A percentile compares a stretch with the other conserved stretches of the same genome.
Evolutionary conservation across 495 filamentous ascomycete genomes (phyloP).

Genomic region (Daldinia loculata): DNA sequence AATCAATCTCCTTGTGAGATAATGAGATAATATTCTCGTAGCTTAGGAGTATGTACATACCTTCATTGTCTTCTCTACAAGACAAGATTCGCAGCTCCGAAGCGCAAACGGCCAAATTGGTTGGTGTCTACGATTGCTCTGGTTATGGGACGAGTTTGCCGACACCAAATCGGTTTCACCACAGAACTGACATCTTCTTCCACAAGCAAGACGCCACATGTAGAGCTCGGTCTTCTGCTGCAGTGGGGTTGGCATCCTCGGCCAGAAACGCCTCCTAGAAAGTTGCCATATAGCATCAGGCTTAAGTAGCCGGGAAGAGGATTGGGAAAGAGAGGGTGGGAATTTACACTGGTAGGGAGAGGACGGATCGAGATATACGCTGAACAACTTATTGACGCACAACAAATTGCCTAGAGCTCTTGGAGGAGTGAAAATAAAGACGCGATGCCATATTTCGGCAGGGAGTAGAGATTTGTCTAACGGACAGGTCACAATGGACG

Average conservation of each 20-base stretch:
- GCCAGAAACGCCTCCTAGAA: conserved; percentile 64
- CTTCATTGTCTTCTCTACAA: conserved; percentile 65
- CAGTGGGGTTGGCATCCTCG: conserved; percentile 66
- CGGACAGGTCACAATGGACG: conserved; percentile 9
- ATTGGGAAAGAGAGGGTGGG: conserved; percentile 33
- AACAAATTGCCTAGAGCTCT: conserved; percentile 59
- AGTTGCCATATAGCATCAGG: conserved; percentile 68
- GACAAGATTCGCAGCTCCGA: conserved; percentile 68
- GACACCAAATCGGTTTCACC: conserved; percentile 47
- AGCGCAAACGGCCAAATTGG: conserved; percentile 72
- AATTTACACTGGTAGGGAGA: conserved; percentile 42
- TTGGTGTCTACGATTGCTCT: conserved; percentile 60
- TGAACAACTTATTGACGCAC: conserved; percentile 62
- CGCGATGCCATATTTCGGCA: conserved; percentile 63
- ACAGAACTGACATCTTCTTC: conserved; percentile 65
- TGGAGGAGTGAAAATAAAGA: conserved; percentile 64
- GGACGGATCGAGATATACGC: conserved; percentile 59
- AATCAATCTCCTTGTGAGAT: conserved; percentile 65
- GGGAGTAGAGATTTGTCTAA: conserved; percentile 55
- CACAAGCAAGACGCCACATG: conserved; percentile 69
- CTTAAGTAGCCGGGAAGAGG: conserved; percentile 44
- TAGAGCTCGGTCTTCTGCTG: conserved; percentile 62
- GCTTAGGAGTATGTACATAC: conserved; percentile 52
- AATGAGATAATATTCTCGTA: conserved; percentile 16
- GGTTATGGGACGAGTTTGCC: conserved; percentile 58